These are phyloP conservation scores for Brassica incana DNA, from an alignment of 345 rosid species.

Conservation along the genomic window DNA sequence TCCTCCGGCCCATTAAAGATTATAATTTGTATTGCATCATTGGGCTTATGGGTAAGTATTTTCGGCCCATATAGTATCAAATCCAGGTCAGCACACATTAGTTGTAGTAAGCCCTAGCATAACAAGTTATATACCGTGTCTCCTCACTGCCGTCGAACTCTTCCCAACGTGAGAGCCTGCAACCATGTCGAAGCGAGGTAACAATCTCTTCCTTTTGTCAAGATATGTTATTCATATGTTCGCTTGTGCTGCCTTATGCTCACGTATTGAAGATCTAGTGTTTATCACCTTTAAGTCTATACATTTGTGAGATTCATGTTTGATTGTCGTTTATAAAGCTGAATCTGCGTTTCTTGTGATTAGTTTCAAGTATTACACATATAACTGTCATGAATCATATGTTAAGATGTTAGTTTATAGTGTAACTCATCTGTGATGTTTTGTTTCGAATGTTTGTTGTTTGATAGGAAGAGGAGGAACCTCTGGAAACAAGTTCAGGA, in stretches of 20 bases:
- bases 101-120: constrained; percentile 24
- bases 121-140: constrained; percentile 11
- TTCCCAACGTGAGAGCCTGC: constrained; percentile 29
- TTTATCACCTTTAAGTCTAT: background rate
- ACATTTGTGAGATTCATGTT: background rate
- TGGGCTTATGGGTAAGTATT: background rate
- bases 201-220: background rate
- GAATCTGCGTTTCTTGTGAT: background rate
- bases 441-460: background rate
- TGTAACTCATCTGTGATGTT: background rate
- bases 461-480: constrained; percentile 42
- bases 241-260: background rate
- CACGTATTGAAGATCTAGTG: background rate
- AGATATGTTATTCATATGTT: background rate
- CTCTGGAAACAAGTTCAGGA: constrained; percentile 47
- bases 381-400: background rate
- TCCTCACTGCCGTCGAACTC: constrained; percentile 8
- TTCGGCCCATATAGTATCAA: constrained; percentile 23
- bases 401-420: background rate
- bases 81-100: background rate
- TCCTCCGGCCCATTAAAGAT: background rate
- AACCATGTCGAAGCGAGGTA: constrained; percentile 51
- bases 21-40: background rate
- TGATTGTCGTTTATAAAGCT: background rate
- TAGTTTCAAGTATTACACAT: background rate